Percentiles rank a stretch among this genome's conserved stretches.
These are phyloP conservation scores for Ensete glaucum DNA, from an alignment of 176 grass and related monocot species.

Conservation along the genomic window DNA sequence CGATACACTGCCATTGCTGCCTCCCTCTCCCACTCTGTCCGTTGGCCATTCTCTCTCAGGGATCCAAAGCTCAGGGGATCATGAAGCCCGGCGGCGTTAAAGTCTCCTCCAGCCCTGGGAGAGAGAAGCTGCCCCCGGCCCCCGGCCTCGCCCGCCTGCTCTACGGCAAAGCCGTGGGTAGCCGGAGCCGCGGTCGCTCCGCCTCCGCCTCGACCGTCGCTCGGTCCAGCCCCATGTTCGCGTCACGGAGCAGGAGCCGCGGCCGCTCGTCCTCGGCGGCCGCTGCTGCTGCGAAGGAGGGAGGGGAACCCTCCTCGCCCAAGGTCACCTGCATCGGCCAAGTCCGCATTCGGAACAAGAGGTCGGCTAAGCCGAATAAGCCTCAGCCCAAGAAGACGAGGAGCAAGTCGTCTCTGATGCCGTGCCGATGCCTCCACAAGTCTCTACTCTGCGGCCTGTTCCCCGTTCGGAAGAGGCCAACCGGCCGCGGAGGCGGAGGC, in stretches of 20 bases:
- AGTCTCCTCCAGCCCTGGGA: conserved; percentile 6
- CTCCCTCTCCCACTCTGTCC: background rate
- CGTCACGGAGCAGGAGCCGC: conserved; percentile 41
- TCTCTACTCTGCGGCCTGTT: conserved; percentile 45
- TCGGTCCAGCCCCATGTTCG: conserved; percentile 28
- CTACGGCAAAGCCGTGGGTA: background rate
- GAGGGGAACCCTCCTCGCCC: conserved; percentile 61
- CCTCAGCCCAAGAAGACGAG: conserved; percentile 7
- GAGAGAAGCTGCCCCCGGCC: conserved; percentile 2
- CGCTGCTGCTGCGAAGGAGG: conserved; percentile 2
- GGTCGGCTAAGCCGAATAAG: background rate
- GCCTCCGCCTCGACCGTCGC: conserved; percentile 20
- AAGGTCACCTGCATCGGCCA: conserved; percentile 88
- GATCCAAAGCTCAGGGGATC: background rate
- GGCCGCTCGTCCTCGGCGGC: conserved; percentile 17
- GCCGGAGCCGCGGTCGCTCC: conserved; percentile 1
- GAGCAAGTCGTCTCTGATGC: conserved; percentile 7
- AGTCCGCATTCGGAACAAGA: conserved; percentile 66
- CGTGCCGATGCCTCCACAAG: conserved; percentile 60
- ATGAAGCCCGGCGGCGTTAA: background rate
- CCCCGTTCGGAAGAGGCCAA: background rate
- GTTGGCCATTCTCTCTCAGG: background rate
- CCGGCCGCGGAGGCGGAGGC: background rate
- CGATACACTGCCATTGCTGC: background rate
- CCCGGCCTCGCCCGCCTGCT: background rate